Evolutionary conservation across 192 early-diverging fungal species (phyloP), one percentile per base, ranked within the genome.

Genomic region (Podila epigama): DNA sequence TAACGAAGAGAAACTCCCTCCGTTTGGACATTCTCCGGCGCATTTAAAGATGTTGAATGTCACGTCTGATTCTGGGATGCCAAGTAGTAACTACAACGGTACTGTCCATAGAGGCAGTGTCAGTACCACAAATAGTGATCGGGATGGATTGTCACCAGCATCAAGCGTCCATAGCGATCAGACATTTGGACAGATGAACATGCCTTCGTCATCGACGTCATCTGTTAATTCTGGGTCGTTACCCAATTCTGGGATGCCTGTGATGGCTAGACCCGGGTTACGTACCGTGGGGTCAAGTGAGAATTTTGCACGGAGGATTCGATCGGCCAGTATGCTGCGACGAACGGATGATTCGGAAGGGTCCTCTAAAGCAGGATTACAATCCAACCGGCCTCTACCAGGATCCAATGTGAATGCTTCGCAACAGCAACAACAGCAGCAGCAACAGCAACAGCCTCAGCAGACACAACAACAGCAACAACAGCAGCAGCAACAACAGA

Each of bases 281-380:
- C 60, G 73, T 35, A 68, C 73, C 4, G 66, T 68, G 50, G 73
- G 73, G 1, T 77, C 59, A 6, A 68, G 68, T 48, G 68, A 79
- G 15, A 82, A 75, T n/a, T 79, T 78, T 16, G 80, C 82, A 28
- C 60, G 82, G 42, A 66, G 85, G 40, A 73, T 82, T 27, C 66
- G 87, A 33, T 88, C 87, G 0, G 75, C 80, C 3, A 86, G 83
- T 20, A 83, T 71, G 44, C 59, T 86, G 31, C 63, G 81, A 35
- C 66, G 60, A 16, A 57, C 62, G 25, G 69, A 85, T 13, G 86
- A 88, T 18, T 80, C 84, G 37, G 52, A 69, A n/a, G 40, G 66
- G 22, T 61, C 68, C 15, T 31, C 81, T 13, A 88, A 86, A 60
- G 58, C 69, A 28, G 50, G 50, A 6, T 60, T 63, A 11, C 73